A percentile compares a stretch with the other conserved stretches of the same genome.
Conservation (phyloP, 1,284 basidiomycete species). For the Pterulicium gracile region DNA sequence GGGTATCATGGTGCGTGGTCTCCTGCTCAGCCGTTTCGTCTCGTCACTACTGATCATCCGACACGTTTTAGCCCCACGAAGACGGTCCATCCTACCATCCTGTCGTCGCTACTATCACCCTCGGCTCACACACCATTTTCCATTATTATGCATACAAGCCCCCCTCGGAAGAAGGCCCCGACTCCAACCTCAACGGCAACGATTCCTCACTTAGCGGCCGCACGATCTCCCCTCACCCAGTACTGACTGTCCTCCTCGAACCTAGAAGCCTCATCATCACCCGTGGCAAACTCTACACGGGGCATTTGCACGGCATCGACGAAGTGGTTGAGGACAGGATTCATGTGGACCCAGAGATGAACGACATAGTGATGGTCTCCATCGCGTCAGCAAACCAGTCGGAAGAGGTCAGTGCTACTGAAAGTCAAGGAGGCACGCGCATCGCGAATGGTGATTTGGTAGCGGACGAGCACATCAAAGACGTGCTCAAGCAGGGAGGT, state of each 20-base stretch:
- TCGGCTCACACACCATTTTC: constrained; percentile 78
- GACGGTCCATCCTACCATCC: constrained; percentile 87
- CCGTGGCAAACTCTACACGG: constrained; percentile 53
- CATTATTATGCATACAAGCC: constrained; percentile 72
- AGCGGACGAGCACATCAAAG: constrained; percentile 25
- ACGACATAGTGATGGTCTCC: constrained; percentile 43
- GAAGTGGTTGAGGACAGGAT: constrained; percentile 1
- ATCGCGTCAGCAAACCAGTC: constrained; percentile 35
- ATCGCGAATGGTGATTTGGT: constrained; percentile 49
- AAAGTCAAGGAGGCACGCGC: constrained; percentile 18
- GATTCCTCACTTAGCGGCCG: too few species aligned
- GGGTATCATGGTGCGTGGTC: constrained; percentile 71
- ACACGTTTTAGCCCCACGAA: constrained; percentile 67
- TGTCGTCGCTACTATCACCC: constrained; percentile 81
- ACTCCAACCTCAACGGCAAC: not conserved
- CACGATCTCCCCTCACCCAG: constrained; percentile 51
- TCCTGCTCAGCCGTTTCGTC: constrained; percentile 5
- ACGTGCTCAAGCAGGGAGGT: constrained; percentile 32
- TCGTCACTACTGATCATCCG: constrained; percentile 5
- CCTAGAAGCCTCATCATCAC: constrained; percentile 77
- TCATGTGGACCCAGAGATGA: not conserved
- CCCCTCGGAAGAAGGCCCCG: not conserved
- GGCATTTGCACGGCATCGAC: constrained; percentile 57
- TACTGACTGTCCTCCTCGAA: constrained; percentile 69
- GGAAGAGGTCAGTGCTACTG: constrained; percentile 14